phyloP scores from a whole-genome alignment of 2,329 filamentous ascomycete genomes.

The Chlorencoelia australis region DNA sequence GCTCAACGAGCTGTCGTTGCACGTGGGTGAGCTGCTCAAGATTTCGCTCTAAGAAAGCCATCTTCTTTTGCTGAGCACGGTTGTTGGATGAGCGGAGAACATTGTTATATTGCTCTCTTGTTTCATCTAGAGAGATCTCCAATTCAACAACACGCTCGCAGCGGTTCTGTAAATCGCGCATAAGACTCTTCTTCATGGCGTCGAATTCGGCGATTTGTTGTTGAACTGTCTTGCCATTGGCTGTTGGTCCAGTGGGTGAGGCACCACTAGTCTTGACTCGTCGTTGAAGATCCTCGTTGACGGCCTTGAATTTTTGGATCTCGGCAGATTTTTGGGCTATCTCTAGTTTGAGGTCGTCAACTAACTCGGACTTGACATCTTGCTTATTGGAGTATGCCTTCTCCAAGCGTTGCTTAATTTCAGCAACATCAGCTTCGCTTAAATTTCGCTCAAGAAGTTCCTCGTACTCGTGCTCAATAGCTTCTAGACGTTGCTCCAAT shows the following conservation, averaged over 20 bases:
- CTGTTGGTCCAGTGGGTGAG: constrained; percentile 45
- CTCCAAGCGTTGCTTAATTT: constrained; percentile 71
- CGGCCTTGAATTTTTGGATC: constrained; percentile 67
- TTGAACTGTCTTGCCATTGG: constrained; percentile 83
- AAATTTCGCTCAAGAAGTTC: constrained; percentile 72
- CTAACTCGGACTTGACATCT: constrained; percentile 60
- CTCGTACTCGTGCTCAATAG: constrained; percentile 75
- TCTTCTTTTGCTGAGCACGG: constrained; percentile 99
- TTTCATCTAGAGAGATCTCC: constrained; percentile 95
- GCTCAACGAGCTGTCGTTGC: constrained; percentile 93
- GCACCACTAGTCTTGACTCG: constrained; percentile 55
- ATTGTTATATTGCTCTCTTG: constrained; percentile 97
- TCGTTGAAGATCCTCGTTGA: constrained; percentile 71
- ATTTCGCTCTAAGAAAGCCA: constrained; percentile 97
- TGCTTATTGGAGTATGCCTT: constrained; percentile 68
- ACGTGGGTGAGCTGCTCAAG: constrained; percentile 96
- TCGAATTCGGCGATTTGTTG: constrained; percentile 99
- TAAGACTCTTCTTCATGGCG: constrained; percentile 98
- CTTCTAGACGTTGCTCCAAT: constrained; percentile 64
- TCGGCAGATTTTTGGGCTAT: constrained; percentile 70
- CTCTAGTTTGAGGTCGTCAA: constrained; percentile 68
- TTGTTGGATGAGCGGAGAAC: constrained; percentile 95
- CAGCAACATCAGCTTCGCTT: constrained; percentile 66
- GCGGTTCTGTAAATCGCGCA: constrained; percentile 96
- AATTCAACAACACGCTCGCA: constrained; percentile 97